Evolutionary conservation across 257 asterid genomes (phyloP), one percentile per base, ranked within the genome.

Genomic region (Penstemon barbatus): DNA sequence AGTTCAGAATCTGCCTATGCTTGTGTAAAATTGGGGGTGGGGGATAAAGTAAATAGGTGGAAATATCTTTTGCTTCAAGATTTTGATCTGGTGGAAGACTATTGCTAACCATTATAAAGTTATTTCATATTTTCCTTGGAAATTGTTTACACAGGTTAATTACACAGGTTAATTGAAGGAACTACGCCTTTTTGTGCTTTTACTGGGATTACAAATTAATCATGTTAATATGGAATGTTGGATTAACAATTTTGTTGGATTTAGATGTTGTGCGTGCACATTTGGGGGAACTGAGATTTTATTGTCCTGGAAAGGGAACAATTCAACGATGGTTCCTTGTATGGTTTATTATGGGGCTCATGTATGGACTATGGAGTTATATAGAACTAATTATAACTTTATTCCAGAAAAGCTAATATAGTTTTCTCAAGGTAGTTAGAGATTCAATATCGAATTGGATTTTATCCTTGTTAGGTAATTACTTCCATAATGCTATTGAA

Each of bases 201-300:
- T 40, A 15, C 7, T 41, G 25, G 7, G 57, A 41, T 13, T 45
- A 62, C 25, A 38, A 48, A 57, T 36, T 12, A 19, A 8, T 65
- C 65, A 59, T 52, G 18, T 12, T 12, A 56, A 51, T 46, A 18
- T 53, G 25, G 40, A 43, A 6, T 63, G 74, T 52, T 41, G 57
- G 42, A 48, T 44, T 40, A 39, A 45, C 37, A 13, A 50, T 5
- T 44, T 43, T 40, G 8, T 71, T 40, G 39, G n/a, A 64, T 59
- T 75, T 63, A 19, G 7, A 57, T 53, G 37, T 15, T 8, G 39
- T 59, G 50, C 43, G 13, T 44, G 5, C 11, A 43, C 10, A 45
- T 72, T 72, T 55, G 5, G 62, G 51, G 65, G 66, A 60, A 58
- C 25, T 13, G 4, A 59, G 73, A 25, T 63, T 68, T 38, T 57